Conservation (phyloP, 257 asterid species). For the Hygrophila difformis region DNA sequence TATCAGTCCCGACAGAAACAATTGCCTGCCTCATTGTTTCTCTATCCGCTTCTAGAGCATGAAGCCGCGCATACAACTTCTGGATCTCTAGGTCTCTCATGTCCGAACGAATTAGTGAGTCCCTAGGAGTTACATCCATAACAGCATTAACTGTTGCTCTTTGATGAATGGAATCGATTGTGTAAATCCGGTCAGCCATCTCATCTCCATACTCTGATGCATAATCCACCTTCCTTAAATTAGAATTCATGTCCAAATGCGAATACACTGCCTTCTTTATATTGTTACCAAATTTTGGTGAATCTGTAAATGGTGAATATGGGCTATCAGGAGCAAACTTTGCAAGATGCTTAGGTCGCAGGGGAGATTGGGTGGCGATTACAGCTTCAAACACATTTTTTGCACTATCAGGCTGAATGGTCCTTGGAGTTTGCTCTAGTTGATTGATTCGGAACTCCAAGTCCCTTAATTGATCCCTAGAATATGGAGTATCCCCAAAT, state of each 20-base stretch:
- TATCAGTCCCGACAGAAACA: constrained; percentile 58
- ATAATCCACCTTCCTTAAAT: constrained; percentile 33
- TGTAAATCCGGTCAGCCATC: constrained; percentile 51
- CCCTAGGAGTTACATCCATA: constrained; percentile 32
- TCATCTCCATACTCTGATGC: constrained; percentile 42
- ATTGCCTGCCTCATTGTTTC: constrained; percentile 74
- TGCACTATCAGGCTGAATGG: constrained; percentile 46
- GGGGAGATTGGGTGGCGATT: constrained; percentile 69
- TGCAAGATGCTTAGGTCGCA: constrained; percentile 41
- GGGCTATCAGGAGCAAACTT: constrained; percentile 55
- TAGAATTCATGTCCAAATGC: constrained; percentile 27
- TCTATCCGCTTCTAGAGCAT: constrained; percentile 72
- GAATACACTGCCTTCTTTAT: constrained; percentile 38
- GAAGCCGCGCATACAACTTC: constrained; percentile 60
- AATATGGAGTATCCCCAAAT: constrained; percentile 61
- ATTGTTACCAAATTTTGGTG: constrained; percentile 51
- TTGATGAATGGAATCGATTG: constrained; percentile 55
- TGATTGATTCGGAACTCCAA: constrained; percentile 71
- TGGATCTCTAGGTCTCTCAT: constrained; percentile 45
- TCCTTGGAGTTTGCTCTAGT: constrained; percentile 66
- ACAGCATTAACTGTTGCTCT: constrained; percentile 27
- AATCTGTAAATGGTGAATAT: constrained; percentile 37
- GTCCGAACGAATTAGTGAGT: constrained; percentile 23
- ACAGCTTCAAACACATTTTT: constrained; percentile 63
- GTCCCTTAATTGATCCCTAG: constrained; percentile 51